Base-by-base conservation (phyloP, 192 early-diverging fungal genomes). In the Entophlyctis luteolus region DNA sequence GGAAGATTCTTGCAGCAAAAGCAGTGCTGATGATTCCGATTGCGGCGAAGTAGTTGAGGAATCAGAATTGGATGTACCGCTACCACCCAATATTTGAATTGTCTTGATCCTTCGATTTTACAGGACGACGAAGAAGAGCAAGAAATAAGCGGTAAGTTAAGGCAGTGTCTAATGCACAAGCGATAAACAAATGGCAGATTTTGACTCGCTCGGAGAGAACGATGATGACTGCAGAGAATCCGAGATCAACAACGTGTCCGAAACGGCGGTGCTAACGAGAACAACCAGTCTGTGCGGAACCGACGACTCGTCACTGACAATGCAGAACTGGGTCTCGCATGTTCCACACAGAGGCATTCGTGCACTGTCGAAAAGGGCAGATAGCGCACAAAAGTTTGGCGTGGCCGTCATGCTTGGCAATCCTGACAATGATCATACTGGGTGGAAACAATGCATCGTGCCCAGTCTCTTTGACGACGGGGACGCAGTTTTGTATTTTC, bases 401-500 rank as follows among this genome's bases (percentile, higher is more conserved):
- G 50, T 63, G 14, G 60, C 60, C 1, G 60, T 63, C 29, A 63
- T 63, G 60, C 27, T 63, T 29, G 60, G 35, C 18, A 31, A 47
- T 34, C 18, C 22, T 6, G 20, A n/a, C 27, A 27, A 31, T 34
- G 23, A n/a, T 52, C 49, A 52, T 23, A 23, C 28, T 27, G 49
- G 23, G 10, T 52, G 49, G 49, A 27, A 52, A 22, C 49, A 45
- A 52, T 28, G 10, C 5, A 52, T 6, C 10, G 47, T 59, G 3
- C 39, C 54, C 2, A 73, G 74, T 68, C 49, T 77, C 18, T 79
- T 79, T 74, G 58, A 49, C 27, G 59, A 79, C 59, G 78, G 75
- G 18, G 78, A 79, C 4, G 50, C 62, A 34, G 66, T 72, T 6
- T 35, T 79, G 48, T 72, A 73, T 31, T 79, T 79, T 75, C 75